Percentiles rank a stretch among this genome's conserved stretches.
phyloP scores from a whole-genome alignment of 345 rosid genomes.

The Aurinia saxatilis region DNA sequence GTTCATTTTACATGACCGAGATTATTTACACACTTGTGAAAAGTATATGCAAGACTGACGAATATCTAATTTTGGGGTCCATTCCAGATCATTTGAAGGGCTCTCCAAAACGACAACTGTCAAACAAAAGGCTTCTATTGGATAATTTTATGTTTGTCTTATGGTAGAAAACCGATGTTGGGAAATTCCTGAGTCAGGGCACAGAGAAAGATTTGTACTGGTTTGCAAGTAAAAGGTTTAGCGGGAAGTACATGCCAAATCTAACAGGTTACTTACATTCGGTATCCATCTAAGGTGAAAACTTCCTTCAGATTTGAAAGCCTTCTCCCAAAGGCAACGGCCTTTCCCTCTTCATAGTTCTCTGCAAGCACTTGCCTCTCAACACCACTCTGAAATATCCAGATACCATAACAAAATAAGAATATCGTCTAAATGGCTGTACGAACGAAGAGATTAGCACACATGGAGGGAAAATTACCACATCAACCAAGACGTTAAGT shows the following conservation, averaged over 20 bases:
- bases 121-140: background rate
- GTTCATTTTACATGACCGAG: too few relatives aligned
- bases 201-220: background rate
- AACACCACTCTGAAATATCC: slow-evolving; percentile 47
- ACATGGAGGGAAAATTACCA: slow-evolving; percentile 44
- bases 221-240: slow-evolving; percentile 6
- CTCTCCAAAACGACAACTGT: background rate
- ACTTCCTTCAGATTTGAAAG: slow-evolving; percentile 75
- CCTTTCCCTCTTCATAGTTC: slow-evolving; percentile 71
- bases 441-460: background rate
- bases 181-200: background rate
- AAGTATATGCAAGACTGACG: background rate
- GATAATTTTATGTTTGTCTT: background rate
- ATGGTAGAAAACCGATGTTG: background rate
- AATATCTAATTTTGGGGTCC: background rate
- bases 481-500: slow-evolving; percentile 82
- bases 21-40: too few relatives aligned
- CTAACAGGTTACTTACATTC: slow-evolving; percentile 50
- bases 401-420: background rate
- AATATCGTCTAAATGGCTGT: background rate
- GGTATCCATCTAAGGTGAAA: slow-evolving; percentile 74
- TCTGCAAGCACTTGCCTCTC: slow-evolving; percentile 94
- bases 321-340: slow-evolving; percentile 78
- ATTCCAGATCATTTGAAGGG: background rate
- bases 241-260: background rate